These are phyloP conservation scores for Diaporthe eres DNA, from an alignment of 2,329 filamentous ascomycete species.

Conservation along the genomic window DNA sequence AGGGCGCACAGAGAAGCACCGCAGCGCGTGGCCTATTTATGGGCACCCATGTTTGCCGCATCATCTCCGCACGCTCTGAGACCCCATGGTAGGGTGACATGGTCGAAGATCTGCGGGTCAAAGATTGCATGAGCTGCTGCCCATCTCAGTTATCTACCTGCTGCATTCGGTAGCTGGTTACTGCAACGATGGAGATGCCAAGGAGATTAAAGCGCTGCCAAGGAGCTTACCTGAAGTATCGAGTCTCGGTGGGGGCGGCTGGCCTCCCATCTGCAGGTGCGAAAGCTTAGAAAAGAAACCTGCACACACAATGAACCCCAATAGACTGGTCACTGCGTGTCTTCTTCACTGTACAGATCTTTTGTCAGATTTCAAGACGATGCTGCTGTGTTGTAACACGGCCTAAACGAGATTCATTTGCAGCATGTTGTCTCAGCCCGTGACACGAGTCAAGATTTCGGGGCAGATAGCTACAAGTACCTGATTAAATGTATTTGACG, in stretches of 20 bases:
- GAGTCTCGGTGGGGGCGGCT: neutral
- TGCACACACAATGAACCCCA: neutral
- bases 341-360: too few species aligned
- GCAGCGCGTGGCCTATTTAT: neutral
- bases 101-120: constrained; percentile 12
- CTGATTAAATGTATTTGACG: too few species aligned
- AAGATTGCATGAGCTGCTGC: constrained; percentile 15
- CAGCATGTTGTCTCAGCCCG: neutral
- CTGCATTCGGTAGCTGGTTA: constrained; percentile 17
- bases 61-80: constrained; percentile 24
- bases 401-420: neutral
- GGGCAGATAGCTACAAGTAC: neutral
- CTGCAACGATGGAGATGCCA: constrained; percentile 17
- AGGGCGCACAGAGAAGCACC: neutral
- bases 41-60: neutral
- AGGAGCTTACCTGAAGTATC: constrained; percentile 2
- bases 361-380: neutral
- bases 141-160: constrained; percentile 20
- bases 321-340: neutral
- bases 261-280: neutral
- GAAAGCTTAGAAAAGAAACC: neutral
- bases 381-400: too few species aligned
- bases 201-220: constrained; percentile 10
- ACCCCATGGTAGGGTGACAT: constrained; percentile 18
- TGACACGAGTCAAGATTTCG: neutral